These are phyloP conservation scores for Clarkia xantiana DNA, from an alignment of 345 rosid species.

Conservation along the genomic window DNA sequence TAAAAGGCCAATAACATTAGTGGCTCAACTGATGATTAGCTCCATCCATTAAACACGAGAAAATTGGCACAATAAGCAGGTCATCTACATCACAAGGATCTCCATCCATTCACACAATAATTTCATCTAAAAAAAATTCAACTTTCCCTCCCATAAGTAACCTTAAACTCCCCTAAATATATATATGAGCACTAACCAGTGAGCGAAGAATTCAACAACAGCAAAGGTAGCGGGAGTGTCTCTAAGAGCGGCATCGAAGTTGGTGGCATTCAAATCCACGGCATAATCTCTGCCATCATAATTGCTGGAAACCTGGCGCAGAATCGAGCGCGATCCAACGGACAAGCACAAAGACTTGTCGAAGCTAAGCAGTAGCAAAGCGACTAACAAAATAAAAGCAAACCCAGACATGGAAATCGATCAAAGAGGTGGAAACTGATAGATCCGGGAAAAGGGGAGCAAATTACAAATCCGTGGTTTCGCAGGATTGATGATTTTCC, in stretches of 20 bases:
- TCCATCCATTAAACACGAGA: too few species aligned
- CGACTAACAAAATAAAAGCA: slow-evolving; percentile 21
- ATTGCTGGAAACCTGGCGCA: slow-evolving; percentile 26
- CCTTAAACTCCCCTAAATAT: background rate
- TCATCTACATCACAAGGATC: too few species aligned
- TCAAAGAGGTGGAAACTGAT: background rate
- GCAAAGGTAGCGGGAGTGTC: slow-evolving; percentile 66
- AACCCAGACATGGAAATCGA: slow-evolving; percentile 33
- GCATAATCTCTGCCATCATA: slow-evolving; percentile 33
- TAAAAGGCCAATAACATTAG: too few species aligned
- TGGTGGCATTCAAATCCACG: slow-evolving; percentile 54
- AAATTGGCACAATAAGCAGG: too few species aligned
- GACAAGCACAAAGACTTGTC: slow-evolving; percentile 19
- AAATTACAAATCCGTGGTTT: too few species aligned
- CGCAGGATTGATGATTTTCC: background rate
- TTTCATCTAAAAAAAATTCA: background rate
- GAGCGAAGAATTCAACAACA: slow-evolving; percentile 80
- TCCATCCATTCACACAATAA: background rate
- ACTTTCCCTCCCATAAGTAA: background rate
- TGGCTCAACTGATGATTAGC: too few species aligned
- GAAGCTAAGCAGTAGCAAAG: slow-evolving; percentile 16
- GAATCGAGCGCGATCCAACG: slow-evolving; percentile 50
- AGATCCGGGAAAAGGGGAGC: too few species aligned
- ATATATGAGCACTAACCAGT: slow-evolving; percentile 49
- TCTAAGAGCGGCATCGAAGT: slow-evolving; percentile 48